Conservation (phyloP, 139 green algal species). For the Auxenochlorella pyrenoidosa region DNA sequence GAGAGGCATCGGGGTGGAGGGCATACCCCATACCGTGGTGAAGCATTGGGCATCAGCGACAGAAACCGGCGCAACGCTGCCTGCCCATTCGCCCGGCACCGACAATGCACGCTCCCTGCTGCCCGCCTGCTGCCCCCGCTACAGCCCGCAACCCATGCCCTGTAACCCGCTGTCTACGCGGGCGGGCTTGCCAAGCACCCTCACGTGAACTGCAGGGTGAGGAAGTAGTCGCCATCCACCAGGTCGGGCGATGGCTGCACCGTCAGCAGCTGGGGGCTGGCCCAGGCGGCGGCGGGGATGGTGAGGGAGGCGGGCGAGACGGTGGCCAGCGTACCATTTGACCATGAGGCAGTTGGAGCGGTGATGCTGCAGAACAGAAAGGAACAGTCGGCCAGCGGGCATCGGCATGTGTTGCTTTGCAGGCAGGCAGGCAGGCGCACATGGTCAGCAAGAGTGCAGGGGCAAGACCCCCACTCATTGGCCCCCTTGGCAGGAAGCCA, state of each 20-base stretch:
- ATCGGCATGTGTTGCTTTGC: no score
- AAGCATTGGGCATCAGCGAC: no score
- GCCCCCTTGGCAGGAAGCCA: no score
- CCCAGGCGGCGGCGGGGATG: conserved; percentile 25
- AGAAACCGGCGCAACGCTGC: no score
- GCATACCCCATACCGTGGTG: background rate
- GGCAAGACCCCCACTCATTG: no score
- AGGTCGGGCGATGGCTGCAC: conserved; percentile 24
- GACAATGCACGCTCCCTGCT: no score
- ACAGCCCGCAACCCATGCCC: background rate
- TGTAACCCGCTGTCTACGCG: background rate
- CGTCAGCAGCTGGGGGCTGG: conserved; percentile 13
- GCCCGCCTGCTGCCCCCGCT: no score
- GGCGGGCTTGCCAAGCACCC: background rate
- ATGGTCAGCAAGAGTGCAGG: no score
- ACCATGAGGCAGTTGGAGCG: conserved; percentile 29
- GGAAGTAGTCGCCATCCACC: conserved; percentile 43
- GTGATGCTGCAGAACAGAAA: conserved; percentile 5
- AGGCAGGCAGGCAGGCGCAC: background rate
- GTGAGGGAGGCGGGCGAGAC: conserved; percentile 26
- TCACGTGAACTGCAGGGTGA: conserved; percentile 50
- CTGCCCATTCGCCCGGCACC: no score
- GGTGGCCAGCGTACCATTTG: conserved; percentile 38
- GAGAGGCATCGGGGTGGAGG: background rate
- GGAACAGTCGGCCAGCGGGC: no score